These are phyloP conservation scores for Venturia nashicola DNA, from an alignment of 2,329 filamentous ascomycete species.

Conservation along the genomic window DNA sequence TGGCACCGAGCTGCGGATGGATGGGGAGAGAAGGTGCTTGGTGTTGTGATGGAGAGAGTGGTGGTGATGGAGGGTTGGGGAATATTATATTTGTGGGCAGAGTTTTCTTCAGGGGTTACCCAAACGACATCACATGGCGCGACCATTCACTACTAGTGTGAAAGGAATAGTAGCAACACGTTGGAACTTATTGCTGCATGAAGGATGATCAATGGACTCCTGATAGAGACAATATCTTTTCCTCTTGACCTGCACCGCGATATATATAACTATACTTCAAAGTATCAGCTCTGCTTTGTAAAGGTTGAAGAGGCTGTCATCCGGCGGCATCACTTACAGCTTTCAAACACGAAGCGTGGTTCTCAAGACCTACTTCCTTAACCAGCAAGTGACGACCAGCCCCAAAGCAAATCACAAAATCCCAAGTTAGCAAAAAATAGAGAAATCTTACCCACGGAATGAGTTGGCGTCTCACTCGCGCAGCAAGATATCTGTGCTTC, in stretches of 20 bases:
- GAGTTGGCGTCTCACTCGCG: too few species aligned
- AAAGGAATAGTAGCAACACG: neutral
- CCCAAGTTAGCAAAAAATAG: too few species aligned
- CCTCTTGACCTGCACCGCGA: neutral
- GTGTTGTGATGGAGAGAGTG: neutral
- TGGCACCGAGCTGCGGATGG: neutral
- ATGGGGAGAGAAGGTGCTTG: neutral
- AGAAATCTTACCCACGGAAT: too few species aligned
- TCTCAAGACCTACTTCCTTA: neutral
- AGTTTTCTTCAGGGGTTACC: neutral
- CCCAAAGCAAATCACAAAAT: too few species aligned
- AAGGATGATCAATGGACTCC: neutral
- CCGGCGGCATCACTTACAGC: neutral
- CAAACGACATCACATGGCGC: neutral
- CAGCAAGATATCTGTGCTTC: too few species aligned
- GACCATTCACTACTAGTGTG: neutral
- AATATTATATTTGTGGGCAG: neutral
- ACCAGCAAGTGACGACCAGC: neutral
- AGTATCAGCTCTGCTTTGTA: neutral
- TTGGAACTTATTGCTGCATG: neutral
- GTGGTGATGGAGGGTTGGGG: neutral
- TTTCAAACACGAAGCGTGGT: neutral
- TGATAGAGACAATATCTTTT: neutral
- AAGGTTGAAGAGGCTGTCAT: neutral
- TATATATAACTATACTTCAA: neutral